Base-by-base conservation (phyloP, 108 stramenopile species). In the Skeletonema potamos region DNA sequence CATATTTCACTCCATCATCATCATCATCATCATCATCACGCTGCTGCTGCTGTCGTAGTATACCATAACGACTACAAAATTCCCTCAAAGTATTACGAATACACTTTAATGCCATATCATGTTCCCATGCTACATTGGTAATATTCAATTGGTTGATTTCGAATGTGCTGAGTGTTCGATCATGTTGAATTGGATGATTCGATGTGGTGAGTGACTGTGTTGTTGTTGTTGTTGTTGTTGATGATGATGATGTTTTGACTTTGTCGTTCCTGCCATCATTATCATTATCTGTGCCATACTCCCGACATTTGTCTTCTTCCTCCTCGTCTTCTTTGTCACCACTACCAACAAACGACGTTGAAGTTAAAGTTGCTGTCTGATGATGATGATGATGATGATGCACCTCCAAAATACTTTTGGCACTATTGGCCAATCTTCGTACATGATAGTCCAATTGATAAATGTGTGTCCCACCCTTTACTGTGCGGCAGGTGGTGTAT, bases 381-480 rank as follows among this genome's bases (percentile, higher is more conserved):
- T 17, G 43, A 44, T 2, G 34, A 36, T 10, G 34, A 36, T 7
- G 54, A 46, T 26, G 28, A 72, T 54, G 22, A 4, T 36, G 34
- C 34, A 36, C 4, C 39, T 73, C 63, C 34, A 73, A 64, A 58
- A 73, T 73, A 24, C 61, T 63, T 24, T 27, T 30, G 27, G 72
- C 63, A 18, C 61, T 63, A 33, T 44, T 33, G 12, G 76, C 76
- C 62, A 77, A 58, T 59, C 76, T 34, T n/a, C 33, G 17, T 2
- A 72, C 76, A 43, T 77, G 76, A 58, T 77, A 77, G 43, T 77
- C 66, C 33, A 77, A 68, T 65, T 77, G 76, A 72, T 77, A 77
- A 28, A 77, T 64, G 24, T 46, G 56, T 15, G 76, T 71, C 1
- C 76, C 76, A 44, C n/a, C 13, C 48, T 46, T 29, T 15, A 77